Evolutionary conservation across 768 basidiomycete genomes (phyloP).

Genomic region (Jaapia argillacea): DNA sequence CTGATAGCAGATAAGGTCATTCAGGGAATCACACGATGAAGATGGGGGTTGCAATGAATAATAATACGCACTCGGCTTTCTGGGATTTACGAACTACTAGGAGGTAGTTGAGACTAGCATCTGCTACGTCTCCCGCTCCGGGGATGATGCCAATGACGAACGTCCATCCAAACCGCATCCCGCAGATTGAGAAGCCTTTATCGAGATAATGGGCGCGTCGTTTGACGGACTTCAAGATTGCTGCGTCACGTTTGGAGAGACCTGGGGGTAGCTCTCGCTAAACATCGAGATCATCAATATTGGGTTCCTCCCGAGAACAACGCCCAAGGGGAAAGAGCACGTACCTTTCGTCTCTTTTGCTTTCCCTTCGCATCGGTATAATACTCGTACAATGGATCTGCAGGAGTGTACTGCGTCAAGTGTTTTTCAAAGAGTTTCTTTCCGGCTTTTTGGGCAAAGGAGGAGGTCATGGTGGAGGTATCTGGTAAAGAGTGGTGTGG

Average conservation of each 20-base stretch:
- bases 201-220: slow-evolving; percentile 79
- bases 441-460: slow-evolving; percentile 32
- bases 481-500: no score
- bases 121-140: slow-evolving; percentile 54
- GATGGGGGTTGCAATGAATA: neutral
- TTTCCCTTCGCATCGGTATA: slow-evolving; percentile 48
- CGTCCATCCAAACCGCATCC: slow-evolving; percentile 81
- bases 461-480: neutral
- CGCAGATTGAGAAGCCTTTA: slow-evolving; percentile 73
- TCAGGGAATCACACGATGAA: neutral
- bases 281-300: no score
- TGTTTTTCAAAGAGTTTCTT: slow-evolving; percentile 54
- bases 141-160: slow-evolving; percentile 71
- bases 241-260: slow-evolving; percentile 63
- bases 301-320: neutral
- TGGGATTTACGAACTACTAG: slow-evolving; percentile 71
- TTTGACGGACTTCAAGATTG: slow-evolving; percentile 66
- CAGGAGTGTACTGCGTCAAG: slow-evolving; percentile 54
- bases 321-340: slow-evolving; percentile 8
- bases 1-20: slow-evolving; percentile 11
- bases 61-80: slow-evolving; percentile 48
- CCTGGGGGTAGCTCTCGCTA: slow-evolving; percentile 69
- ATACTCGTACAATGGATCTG: slow-evolving; percentile 66
- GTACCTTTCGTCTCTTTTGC: slow-evolving; percentile 47
- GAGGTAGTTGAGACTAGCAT: slow-evolving; percentile 56